phyloP scores from a whole-genome alignment of 768 basidiomycete genomes.

The Tubosaeta brunneosetosa region DNA sequence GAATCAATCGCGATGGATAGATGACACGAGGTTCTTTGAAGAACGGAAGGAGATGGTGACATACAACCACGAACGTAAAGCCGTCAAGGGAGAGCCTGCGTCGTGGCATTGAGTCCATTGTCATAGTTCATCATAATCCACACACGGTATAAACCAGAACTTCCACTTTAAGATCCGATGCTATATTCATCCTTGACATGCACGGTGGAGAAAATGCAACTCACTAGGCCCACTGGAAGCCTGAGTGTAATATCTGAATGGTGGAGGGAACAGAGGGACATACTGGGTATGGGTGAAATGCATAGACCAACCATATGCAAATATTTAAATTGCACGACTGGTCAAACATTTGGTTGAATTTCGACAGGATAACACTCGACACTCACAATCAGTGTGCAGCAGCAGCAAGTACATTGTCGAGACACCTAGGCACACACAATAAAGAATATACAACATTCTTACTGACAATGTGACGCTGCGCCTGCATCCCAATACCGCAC shows the following conservation, averaged over 20 bases:
- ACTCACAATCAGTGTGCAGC: no score
- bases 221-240: background rate
- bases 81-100: constrained; percentile 11
- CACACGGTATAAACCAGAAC: constrained; percentile 11
- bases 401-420: no score
- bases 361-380: no score
- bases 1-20: no score
- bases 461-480: background rate
- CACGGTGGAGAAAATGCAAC: background rate
- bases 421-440: background rate
- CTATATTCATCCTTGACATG: background rate
- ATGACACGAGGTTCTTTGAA: no score
- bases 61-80: background rate
- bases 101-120: background rate
- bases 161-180: background rate
- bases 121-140: background rate
- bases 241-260: background rate
- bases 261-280: background rate
- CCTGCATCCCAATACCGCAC: constrained; percentile 18
- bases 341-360: no score
- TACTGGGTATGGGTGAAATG: constrained; percentile 1
- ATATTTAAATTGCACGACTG: background rate
- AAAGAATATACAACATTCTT: background rate
- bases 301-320: constrained; percentile 12
- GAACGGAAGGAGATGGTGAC: no score